These are phyloP conservation scores for Vigna angularis DNA, from an alignment of 306 rosid genomes.

Conservation along the genomic window DNA sequence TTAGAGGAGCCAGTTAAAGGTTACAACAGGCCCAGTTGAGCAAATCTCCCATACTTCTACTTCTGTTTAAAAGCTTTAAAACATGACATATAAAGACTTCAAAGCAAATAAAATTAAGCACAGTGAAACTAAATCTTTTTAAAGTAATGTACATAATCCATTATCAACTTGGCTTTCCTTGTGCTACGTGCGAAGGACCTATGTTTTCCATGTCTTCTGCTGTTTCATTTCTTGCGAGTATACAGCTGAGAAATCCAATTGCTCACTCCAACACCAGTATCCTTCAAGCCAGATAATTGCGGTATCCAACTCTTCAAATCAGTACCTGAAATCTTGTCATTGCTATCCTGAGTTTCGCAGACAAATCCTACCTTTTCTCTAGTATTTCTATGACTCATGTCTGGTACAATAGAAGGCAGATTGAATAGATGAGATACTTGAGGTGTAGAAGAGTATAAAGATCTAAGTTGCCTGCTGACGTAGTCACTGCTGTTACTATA, in stretches of 20 bases:
- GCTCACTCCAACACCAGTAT: conserved; percentile 51
- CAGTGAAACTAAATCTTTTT: no score
- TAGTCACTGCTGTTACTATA: conserved; percentile 35
- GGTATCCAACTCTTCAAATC: conserved; percentile 65
- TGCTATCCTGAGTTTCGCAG: conserved; percentile 48
- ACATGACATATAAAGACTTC: no score
- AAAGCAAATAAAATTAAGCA: no score
- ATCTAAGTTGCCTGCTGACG: conserved; percentile 21
- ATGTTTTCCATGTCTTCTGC: conserved; percentile 62
- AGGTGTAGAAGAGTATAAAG: conserved; percentile 33
- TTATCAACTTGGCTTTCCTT: conserved; percentile 43
- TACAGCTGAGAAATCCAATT: conserved; percentile 80
- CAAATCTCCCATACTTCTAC: no score
- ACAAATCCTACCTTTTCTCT: conserved; percentile 63
- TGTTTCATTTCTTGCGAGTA: conserved; percentile 62
- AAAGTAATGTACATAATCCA: not conserved
- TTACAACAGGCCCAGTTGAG: no score
- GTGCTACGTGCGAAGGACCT: conserved; percentile 45
- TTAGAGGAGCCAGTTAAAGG: no score
- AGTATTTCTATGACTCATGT: conserved; percentile 58
- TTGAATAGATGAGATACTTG: conserved; percentile 68
- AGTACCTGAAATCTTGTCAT: conserved; percentile 41
- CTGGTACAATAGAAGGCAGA: conserved; percentile 75
- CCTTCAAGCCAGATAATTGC: conserved; percentile 51
- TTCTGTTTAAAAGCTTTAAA: no score